Base-by-base conservation (phyloP, 1,139 yeast genomes). In the Oligophagozyma castellii region DNA sequence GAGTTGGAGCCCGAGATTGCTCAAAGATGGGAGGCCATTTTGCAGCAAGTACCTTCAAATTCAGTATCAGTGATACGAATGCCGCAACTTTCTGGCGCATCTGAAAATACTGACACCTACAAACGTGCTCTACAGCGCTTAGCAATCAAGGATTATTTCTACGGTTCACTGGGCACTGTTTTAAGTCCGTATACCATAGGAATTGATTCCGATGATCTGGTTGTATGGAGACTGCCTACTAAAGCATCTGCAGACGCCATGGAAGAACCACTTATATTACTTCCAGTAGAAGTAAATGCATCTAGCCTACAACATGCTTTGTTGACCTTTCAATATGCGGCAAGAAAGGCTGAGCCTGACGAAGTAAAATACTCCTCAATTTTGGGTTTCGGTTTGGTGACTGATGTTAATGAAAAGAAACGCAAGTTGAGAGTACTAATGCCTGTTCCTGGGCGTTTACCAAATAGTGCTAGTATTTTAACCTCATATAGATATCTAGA, bases 371-470 rank as follows among this genome's bases (percentile, higher is more conserved):
- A 67, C 33, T 58, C 83, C 2, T 68, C 77, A 31, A 74, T 80
- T 0, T 53, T 77, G 42, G 93, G 94, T 0, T 71, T 60, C 45
- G 72, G 67, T 5, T 35, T 59, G 19, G 40, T 54, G 12, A 67
- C 74, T 5, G 75, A 68, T 33, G 72, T 70, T 6, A 77, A 70
- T 29, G 95, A 86, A 39, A 60, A 69, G 12, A 76, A 75, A 46
- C 66, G 69, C n/a, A 76, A 70, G 40, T 51, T 83, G 37, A 75
- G 76, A 45, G 65, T 89, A 4, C 61, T 86, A 38, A 64, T 86
- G 40, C 96, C 98, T 0, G 77, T 80, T 14, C 95, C 94, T 1
- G 93, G 94, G 0, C 66, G 74, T 24, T 59, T 84, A 22, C 98
- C 98, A 0, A 58, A 64, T n/a, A 66, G 70, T 35, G 73, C 76